phyloP scores from a whole-genome alignment of 345 rosid genomes.

The Lepidium sativum region DNA sequence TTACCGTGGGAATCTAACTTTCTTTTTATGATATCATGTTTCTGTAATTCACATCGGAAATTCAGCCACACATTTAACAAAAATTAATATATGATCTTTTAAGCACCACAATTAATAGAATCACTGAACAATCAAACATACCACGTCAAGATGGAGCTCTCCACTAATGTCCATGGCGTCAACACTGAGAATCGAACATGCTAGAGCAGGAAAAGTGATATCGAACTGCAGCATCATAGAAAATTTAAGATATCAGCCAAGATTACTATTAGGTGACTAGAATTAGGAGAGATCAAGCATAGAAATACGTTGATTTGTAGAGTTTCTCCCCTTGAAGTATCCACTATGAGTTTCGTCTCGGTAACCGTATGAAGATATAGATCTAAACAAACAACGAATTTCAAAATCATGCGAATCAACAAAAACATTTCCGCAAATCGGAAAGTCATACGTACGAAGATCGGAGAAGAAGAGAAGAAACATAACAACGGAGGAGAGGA shows the following conservation, averaged over 20 bases:
- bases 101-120: not conserved
- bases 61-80: not conserved
- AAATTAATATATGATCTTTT: not conserved
- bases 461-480: conserved; percentile 92
- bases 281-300: not conserved
- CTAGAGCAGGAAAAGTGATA: conserved; percentile 79
- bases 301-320: conserved; percentile 72
- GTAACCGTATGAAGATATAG: conserved; percentile 74
- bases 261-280: not conserved
- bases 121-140: conserved; percentile 26
- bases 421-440: not conserved
- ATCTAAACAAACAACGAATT: conserved; percentile 38
- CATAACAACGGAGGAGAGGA: conserved; percentile 85
- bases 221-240: conserved; percentile 61
- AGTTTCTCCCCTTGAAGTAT: conserved; percentile 90
- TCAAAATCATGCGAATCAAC: not conserved
- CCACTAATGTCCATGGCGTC: conserved; percentile 99
- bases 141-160: conserved; percentile 95
- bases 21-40: conserved; percentile 83
- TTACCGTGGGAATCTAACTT: conserved; percentile 70
- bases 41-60: conserved; percentile 38
- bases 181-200: conserved; percentile 87
- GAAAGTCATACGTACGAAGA: conserved; percentile 44
- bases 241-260: not conserved
- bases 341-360: conserved; percentile 92